phyloP scores from a whole-genome alignment of 2,329 filamentous ascomycete species.

The Venturia aucupariae region DNA sequence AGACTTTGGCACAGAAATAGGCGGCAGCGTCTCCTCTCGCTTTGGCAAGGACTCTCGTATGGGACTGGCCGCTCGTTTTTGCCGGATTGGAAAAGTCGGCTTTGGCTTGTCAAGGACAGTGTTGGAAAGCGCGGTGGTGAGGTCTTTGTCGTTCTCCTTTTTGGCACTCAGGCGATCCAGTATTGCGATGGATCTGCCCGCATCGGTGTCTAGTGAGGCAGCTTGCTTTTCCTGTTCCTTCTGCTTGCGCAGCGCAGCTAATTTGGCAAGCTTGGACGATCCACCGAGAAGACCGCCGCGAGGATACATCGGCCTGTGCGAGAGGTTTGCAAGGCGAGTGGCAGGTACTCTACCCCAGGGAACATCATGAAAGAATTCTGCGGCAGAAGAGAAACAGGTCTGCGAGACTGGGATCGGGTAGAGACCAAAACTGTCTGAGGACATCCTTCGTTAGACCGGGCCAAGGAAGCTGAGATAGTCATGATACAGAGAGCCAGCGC shows the following conservation, averaged over 20 bases:
- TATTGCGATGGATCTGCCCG: conserved; percentile 9
- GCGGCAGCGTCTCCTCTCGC: background rate
- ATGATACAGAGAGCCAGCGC: background rate
- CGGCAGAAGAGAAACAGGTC: conserved; percentile 22
- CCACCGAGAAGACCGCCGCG: conserved; percentile 71
- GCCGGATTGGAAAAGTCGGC: background rate
- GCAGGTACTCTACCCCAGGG: conserved; percentile 72
- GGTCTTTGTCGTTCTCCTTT: background rate
- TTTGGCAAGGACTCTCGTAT: background rate
- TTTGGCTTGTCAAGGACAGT: background rate
- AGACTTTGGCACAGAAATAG: conserved; percentile 16
- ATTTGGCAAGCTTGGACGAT: conserved; percentile 78
- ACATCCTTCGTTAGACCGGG: conserved; percentile 16
- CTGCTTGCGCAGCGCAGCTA: conserved; percentile 79
- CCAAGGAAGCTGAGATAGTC: conserved; percentile 14
- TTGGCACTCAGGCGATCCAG: conserved; percentile 8
- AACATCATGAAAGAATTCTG: conserved; percentile 69
- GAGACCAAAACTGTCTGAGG: conserved; percentile 13
- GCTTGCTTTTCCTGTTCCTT: conserved; percentile 58
- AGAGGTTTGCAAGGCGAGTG: conserved; percentile 52
- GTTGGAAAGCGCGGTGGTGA: background rate
- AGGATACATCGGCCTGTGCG: conserved; percentile 42
- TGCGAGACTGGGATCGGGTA: conserved; percentile 11
- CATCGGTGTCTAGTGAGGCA: conserved; percentile 12
- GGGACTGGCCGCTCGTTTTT: conserved; percentile 3